Percentiles rank a stretch among this genome's conserved stretches.
Evolutionary conservation across 164 flowering plant genomes (phyloP).

Genomic region (Vitis riparia): DNA sequence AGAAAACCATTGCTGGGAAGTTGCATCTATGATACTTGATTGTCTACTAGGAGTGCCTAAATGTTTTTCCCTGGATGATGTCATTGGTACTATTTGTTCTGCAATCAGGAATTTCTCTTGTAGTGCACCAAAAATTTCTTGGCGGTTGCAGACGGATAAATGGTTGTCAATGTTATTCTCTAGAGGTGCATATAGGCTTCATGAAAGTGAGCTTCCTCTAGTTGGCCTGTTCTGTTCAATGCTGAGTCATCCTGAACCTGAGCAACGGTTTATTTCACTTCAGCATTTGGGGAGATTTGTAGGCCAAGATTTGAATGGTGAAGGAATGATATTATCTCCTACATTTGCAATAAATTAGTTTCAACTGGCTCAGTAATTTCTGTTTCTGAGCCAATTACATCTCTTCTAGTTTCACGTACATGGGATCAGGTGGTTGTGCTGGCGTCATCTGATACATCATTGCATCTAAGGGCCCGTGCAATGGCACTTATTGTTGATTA

Average conservation of each 20-base stretch:
- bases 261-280: slow-evolving; percentile 71
- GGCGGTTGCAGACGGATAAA: slow-evolving; percentile 78
- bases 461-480: slow-evolving; percentile 55
- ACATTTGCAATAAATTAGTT: slow-evolving; percentile 17
- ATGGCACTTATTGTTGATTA: slow-evolving; percentile 57
- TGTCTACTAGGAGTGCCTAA: slow-evolving; percentile 60
- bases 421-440: slow-evolving; percentile 72
- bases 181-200: slow-evolving; percentile 44
- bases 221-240: slow-evolving; percentile 57
- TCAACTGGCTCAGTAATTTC: slow-evolving; percentile 22
- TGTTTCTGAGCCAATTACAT: slow-evolving; percentile 43
- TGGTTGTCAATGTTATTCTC: slow-evolving; percentile 60
- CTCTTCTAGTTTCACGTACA: slow-evolving; percentile 57
- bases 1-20: slow-evolving; percentile 76
- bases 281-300: slow-evolving; percentile 58
- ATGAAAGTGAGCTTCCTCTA: slow-evolving; percentile 40
- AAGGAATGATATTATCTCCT: slow-evolving; percentile 17
- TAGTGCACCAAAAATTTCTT: slow-evolving; percentile 67
- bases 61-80: slow-evolving; percentile 46
- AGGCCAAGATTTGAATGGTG: slow-evolving; percentile 46
- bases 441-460: slow-evolving; percentile 68
- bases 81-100: slow-evolving; percentile 50
- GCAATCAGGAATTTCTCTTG: slow-evolving; percentile 51
- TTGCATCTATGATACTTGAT: slow-evolving; percentile 70
- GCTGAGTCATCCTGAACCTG: slow-evolving; percentile 83